Conservation (phyloP, 257 asterid species). For the Solanum peruvianum region DNA sequence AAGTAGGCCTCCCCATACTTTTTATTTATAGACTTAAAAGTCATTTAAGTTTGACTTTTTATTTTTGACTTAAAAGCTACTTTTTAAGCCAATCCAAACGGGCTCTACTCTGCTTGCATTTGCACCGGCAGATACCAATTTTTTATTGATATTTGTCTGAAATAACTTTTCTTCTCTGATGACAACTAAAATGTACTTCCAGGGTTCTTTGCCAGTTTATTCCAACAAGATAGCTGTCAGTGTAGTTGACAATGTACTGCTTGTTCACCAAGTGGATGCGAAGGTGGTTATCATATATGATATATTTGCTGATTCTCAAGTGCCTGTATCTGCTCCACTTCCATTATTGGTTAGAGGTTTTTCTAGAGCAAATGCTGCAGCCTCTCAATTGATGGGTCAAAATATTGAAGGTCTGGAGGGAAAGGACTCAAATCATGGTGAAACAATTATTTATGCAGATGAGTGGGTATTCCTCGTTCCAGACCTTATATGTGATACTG, state of each 20-base stretch:
- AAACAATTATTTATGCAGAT: slow-evolving; percentile 54
- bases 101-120: background rate
- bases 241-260: slow-evolving; percentile 77
- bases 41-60: background rate
- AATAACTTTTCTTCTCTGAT: background rate
- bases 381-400: slow-evolving; percentile 32
- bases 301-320: slow-evolving; percentile 57
- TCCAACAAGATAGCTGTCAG: slow-evolving; percentile 65
- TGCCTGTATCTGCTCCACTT: slow-evolving; percentile 92
- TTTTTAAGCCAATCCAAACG: background rate
- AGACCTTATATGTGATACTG: slow-evolving; percentile 71
- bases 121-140: background rate
- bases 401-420: slow-evolving; percentile 31
- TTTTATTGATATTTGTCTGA: background rate
- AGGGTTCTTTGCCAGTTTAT: slow-evolving; percentile 87
- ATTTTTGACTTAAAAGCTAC: background rate
- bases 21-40: background rate
- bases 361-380: slow-evolving; percentile 33
- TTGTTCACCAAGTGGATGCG: slow-evolving; percentile 94
- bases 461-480: slow-evolving; percentile 85
- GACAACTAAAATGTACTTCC: slow-evolving; percentile 12
- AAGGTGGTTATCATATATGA: slow-evolving; percentile 89
- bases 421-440: slow-evolving; percentile 25
- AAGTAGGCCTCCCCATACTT: background rate
- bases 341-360: slow-evolving; percentile 74